Percentiles rank a stretch among this genome's conserved stretches.
These are phyloP conservation scores for Theileria annulata DNA, from an alignment of 169 alveolate species.

Conservation along the genomic window DNA sequence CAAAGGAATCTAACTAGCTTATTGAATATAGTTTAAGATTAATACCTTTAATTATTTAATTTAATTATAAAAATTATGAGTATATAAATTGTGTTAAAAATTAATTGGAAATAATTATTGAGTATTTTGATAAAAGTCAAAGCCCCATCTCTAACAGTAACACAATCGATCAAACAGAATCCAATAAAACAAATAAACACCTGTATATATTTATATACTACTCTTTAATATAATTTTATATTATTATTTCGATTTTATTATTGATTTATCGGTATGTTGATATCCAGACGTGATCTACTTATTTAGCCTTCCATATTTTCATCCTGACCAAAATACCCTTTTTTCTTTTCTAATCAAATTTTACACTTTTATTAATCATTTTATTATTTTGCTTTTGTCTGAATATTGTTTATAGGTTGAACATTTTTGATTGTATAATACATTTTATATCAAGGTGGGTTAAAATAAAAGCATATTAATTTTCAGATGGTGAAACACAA, in stretches of 20 bases:
- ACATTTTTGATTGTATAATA: slow-evolving; percentile 26
- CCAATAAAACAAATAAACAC: slow-evolving; percentile 16
- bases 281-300: slow-evolving; percentile 1
- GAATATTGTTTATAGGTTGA: neutral
- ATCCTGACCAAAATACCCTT: neutral
- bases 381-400: slow-evolving; percentile 8
- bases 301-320: slow-evolving; percentile 1
- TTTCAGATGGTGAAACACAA: slow-evolving; percentile 89
- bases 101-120: neutral
- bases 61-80: neutral
- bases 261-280: neutral
- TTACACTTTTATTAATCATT: slow-evolving; percentile 2
- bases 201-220: neutral
- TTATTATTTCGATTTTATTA: neutral
- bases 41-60: slow-evolving; percentile 17
- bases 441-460: slow-evolving; percentile 52
- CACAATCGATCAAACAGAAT: neutral
- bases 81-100: slow-evolving; percentile 12
- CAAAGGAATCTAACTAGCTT: neutral
- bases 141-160: slow-evolving; percentile 10
- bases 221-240: slow-evolving; percentile 15
- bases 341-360: neutral
- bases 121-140: neutral
- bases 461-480: neutral
- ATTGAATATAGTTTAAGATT: neutral